These are phyloP conservation scores for Brassica cretica DNA, from an alignment of 345 rosid species.

Conservation along the genomic window DNA sequence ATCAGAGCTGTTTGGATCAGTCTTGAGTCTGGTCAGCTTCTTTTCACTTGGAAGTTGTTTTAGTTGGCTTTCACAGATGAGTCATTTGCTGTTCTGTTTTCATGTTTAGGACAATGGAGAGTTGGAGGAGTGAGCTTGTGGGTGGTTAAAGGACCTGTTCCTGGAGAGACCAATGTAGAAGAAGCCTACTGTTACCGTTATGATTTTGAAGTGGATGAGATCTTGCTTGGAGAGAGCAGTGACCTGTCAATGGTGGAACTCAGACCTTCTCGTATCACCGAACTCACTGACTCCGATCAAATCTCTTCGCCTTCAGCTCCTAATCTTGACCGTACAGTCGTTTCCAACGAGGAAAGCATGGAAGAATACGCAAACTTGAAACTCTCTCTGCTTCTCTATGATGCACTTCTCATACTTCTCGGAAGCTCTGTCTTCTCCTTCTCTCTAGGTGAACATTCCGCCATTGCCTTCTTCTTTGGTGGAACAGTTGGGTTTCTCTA, in stretches of 20 bases:
- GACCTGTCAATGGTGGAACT: conserved; percentile 73
- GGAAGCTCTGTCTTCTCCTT: conserved; percentile 53
- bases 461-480: conserved; percentile 67
- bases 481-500: conserved; percentile 71
- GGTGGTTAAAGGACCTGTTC: conserved; percentile 41
- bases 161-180: conserved; percentile 29
- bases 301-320: conserved; percentile 35
- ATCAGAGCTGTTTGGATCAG: conserved; percentile 81
- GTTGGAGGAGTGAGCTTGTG: conserved; percentile 49
- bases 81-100: background rate
- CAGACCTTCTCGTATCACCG: conserved; percentile 49
- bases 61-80: background rate
- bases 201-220: conserved; percentile 63
- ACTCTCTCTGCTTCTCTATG: conserved; percentile 57
- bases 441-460: conserved; percentile 50
- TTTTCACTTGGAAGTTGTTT: background rate
- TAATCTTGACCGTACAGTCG: background rate
- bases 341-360: conserved; percentile 77
- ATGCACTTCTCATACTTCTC: conserved; percentile 44
- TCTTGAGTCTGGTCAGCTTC: conserved; percentile 71
- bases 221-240: conserved; percentile 71
- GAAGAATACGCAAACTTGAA: conserved; percentile 79
- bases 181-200: conserved; percentile 43
- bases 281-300: conserved; percentile 43
- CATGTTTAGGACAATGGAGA: conserved; percentile 90